phyloP scores from a whole-genome alignment of 2,329 filamentous ascomycete genomes.

The Talaromyces amestolkiae region DNA sequence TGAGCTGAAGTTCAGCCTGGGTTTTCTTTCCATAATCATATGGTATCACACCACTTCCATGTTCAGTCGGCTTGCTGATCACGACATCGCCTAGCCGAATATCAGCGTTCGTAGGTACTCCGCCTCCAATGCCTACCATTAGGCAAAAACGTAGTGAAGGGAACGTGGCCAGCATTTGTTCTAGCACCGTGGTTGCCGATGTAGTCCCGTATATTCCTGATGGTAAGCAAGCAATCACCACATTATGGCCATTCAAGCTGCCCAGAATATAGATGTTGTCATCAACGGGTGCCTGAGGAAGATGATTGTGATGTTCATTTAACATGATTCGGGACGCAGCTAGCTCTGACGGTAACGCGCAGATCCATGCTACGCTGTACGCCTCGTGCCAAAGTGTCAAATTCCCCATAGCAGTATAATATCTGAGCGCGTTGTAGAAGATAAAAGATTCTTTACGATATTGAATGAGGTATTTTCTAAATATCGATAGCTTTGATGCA shows the following conservation, averaged over 20 bases:
- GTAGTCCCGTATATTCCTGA: slow-evolving; percentile 20
- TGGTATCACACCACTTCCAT: slow-evolving; percentile 2
- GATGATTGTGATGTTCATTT: slow-evolving; percentile 16
- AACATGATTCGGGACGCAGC: slow-evolving; percentile 19
- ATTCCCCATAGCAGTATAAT: too few relatives aligned
- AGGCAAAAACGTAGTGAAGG: slow-evolving; percentile 21
- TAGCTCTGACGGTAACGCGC: slow-evolving; percentile 16
- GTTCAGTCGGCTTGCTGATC: slow-evolving; percentile 8
- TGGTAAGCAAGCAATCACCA: slow-evolving; percentile 15
- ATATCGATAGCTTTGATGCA: too few relatives aligned
- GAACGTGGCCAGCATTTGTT: slow-evolving; percentile 22
- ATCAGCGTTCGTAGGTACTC: slow-evolving; percentile 21
- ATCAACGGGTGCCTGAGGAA: slow-evolving; percentile 15
- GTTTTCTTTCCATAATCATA: slow-evolving; percentile 10
- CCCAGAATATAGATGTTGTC: slow-evolving; percentile 22
- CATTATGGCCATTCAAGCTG: slow-evolving; percentile 21
- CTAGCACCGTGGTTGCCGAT: slow-evolving; percentile 21
- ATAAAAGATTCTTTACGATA: too few relatives aligned
- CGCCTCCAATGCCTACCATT: slow-evolving; percentile 24
- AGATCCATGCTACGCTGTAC: slow-evolving; percentile 10
- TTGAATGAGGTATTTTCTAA: too few relatives aligned
- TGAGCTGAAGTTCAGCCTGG: slow-evolving; percentile 1
- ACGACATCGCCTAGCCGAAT: slow-evolving; percentile 14
- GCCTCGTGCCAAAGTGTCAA: background rate
- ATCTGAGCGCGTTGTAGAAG: too few relatives aligned